These are phyloP conservation scores for Nannizziopsis arthrosporioides DNA, from an alignment of 2,329 filamentous ascomycete species.

Conservation along the genomic window DNA sequence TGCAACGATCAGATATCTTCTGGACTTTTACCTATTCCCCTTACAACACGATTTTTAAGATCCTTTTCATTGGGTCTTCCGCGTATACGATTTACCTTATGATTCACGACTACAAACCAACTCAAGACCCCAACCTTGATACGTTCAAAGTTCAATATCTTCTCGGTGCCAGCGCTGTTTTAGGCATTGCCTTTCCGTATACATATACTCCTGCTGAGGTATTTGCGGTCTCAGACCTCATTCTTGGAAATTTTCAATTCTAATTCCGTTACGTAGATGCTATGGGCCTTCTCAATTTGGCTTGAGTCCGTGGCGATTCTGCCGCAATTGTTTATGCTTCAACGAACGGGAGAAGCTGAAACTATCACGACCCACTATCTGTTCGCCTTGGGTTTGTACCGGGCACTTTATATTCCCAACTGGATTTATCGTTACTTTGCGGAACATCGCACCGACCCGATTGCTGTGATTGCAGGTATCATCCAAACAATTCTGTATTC, in stretches of 20 bases:
- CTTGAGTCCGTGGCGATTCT: slow-evolving; percentile 92
- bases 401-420: slow-evolving; percentile 94
- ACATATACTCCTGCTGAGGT: slow-evolving; percentile 64
- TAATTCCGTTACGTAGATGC: slow-evolving; percentile 45
- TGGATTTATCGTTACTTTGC: slow-evolving; percentile 87
- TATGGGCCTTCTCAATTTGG: slow-evolving; percentile 98
- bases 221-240: not conserved
- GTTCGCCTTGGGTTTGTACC: slow-evolving; percentile 81
- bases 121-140: slow-evolving; percentile 91
- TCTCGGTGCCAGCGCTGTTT: slow-evolving; percentile 62
- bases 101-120: slow-evolving; percentile 94
- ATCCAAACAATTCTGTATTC: slow-evolving; percentile 93
- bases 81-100: slow-evolving; percentile 96
- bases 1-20: slow-evolving; percentile 57
- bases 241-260: not conserved
- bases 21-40: slow-evolving; percentile 66
- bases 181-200: slow-evolving; percentile 76
- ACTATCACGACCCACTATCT: slow-evolving; percentile 99
- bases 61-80: slow-evolving; percentile 82
- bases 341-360: slow-evolving; percentile 93
- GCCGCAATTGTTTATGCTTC: slow-evolving; percentile 95
- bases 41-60: slow-evolving; percentile 93
- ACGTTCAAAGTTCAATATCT: slow-evolving; percentile 97
- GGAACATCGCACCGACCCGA: slow-evolving; percentile 72
- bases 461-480: slow-evolving; percentile 77